Evolutionary conservation across 2,329 filamentous ascomycete species (phyloP), one percentile per base, ranked within the genome.

Genomic region (Talaromyces funiculosus): DNA sequence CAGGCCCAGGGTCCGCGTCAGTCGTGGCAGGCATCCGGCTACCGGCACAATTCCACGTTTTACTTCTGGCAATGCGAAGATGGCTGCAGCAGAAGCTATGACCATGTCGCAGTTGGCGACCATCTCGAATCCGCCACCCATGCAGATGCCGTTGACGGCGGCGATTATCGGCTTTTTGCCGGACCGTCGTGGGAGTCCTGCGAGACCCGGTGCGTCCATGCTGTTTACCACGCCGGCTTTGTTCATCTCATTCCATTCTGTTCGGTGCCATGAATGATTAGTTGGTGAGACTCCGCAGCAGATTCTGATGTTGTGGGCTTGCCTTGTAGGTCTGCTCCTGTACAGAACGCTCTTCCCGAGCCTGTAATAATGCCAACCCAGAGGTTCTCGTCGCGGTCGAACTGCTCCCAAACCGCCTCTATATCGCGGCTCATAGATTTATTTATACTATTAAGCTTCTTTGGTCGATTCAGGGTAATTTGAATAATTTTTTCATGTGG

Each of bases 81-180:
- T 76, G 0, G 88, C 87, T 12, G 71, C 68, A 3, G 75, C 70
- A 2, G 80, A 76, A 3, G 72, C 72, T 51, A 69, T 64, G 56
- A 91, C 81, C 60, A 93, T 76, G 76, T 94, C 90, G 64, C 82
- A 84, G 73, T 91, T 90, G 53, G 88, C 77, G 12, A 85, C 81
- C 76, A 92, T 90, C 77, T 93, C 90, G 73, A 89, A 86, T 1
- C 89, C 90, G 57, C 89, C 90, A 37, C 90, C 90, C 49, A 90
- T 81, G 61, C 87, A 89, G 18, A 88, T 77, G 6, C 90, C 90
- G 68, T 92, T 90, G 20, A 92, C 87, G 0, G 89, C 90, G 1
- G 86, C 88, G 29, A 93, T 82, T 59, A 93, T 80, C 5, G 90
- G 90, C 69, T 93, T 93, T 73, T 84, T 85, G 53, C 88, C 88